Evolutionary conservation across 345 rosid genomes (phyloP).

Genomic region (Citrus medica): DNA sequence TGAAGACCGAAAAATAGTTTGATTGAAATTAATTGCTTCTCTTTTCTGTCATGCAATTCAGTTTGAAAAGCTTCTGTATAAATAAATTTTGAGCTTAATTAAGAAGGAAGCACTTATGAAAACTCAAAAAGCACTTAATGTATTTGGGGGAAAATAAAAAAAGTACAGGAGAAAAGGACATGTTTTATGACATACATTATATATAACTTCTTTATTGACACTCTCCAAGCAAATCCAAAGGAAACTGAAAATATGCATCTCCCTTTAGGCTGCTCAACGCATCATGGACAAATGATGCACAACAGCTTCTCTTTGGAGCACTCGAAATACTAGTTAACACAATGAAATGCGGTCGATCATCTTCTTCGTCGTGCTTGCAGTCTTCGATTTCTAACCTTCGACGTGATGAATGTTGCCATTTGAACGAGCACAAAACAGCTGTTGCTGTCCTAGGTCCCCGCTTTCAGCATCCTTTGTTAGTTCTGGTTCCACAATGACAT

Average conservation of each 20-base stretch:
- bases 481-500: neutral
- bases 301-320: neutral
- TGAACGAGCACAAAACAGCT: constrained; percentile 10
- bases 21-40: too few species aligned
- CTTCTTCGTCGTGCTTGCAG: neutral
- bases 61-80: too few species aligned
- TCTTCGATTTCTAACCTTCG: neutral
- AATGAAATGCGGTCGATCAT: neutral
- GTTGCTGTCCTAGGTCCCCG: constrained; percentile 35
- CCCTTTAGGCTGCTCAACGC: neutral
- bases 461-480: neutral
- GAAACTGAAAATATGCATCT: neutral
- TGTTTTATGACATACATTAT: too few species aligned
- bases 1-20: too few species aligned
- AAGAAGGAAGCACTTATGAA: neutral
- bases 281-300: neutral
- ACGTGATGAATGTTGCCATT: constrained; percentile 1
- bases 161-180: too few species aligned
- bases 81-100: neutral
- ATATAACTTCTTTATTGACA: too few species aligned
- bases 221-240: neutral
- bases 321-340: neutral
- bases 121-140: too few species aligned
- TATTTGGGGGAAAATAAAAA: too few species aligned
- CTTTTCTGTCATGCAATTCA: too few species aligned